These are phyloP conservation scores for Lablab purpureus DNA, from an alignment of 306 rosid species.

Conservation along the genomic window DNA sequence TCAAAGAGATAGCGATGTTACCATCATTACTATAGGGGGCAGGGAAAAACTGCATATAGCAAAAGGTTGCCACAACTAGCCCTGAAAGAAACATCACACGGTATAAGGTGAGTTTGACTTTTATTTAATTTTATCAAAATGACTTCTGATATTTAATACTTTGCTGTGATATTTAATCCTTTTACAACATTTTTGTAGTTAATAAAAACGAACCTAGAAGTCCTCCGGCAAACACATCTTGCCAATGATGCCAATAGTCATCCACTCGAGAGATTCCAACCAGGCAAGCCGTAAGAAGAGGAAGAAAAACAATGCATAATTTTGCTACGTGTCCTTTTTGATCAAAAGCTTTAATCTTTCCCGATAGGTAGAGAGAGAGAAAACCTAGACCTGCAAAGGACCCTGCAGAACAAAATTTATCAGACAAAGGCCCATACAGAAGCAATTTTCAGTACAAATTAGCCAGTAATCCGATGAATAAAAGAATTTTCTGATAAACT, in stretches of 20 bases:
- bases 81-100: conserved; percentile 61
- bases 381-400: conserved; percentile 94
- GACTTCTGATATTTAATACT: background rate
- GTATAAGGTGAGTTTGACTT: conserved; percentile 16
- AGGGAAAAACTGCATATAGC: conserved; percentile 91
- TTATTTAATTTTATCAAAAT: background rate
- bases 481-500: background rate
- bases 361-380: conserved; percentile 77
- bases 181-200: background rate
- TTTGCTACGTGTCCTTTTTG: conserved; percentile 81
- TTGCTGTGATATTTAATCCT: background rate
- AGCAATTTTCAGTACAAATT: conserved; percentile 2
- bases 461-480: background rate
- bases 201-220: conserved; percentile 62
- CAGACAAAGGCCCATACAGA: conserved; percentile 29
- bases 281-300: conserved; percentile 77
- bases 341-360: conserved; percentile 86
- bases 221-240: conserved; percentile 88
- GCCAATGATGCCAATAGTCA: conserved; percentile 99
- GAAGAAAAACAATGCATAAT: conserved; percentile 77
- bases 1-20: conserved; percentile 42
- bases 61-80: conserved; percentile 73
- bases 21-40: conserved; percentile 73
- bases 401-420: conserved; percentile 62
- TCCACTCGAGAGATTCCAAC: conserved; percentile 86